Conservation (phyloP, 2,329 filamentous ascomycete genomes). For the Trichoderma afroharzianum region DNA sequence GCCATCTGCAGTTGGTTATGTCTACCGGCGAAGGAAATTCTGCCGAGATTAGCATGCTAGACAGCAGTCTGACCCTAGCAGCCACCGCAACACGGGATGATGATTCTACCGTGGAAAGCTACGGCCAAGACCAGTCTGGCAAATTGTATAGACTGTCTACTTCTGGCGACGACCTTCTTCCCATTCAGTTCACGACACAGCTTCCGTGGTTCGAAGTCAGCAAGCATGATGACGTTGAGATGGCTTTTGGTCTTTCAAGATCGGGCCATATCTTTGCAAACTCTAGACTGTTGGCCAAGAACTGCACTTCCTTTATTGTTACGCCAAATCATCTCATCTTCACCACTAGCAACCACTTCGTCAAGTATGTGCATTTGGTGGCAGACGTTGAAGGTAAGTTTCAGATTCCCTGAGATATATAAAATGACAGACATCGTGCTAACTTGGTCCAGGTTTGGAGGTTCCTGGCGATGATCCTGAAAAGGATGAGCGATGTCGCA, state of each 20-base stretch:
- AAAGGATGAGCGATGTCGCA: constrained; percentile 85
- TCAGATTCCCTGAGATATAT: neutral
- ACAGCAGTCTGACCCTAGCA: constrained; percentile 24
- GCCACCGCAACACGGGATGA: constrained; percentile 35
- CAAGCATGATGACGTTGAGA: constrained; percentile 39
- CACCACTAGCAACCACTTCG: constrained; percentile 85
- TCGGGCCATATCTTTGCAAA: constrained; percentile 78
- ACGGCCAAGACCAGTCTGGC: constrained; percentile 46
- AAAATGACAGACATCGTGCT: constrained; percentile 15
- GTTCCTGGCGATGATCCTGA: constrained; percentile 86
- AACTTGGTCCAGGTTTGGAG: constrained; percentile 61
- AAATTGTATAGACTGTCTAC: constrained; percentile 40
- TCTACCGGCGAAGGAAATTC: constrained; percentile 20
- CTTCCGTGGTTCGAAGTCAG: constrained; percentile 53
- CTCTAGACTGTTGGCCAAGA: constrained; percentile 69
- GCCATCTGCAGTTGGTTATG: constrained; percentile 25
- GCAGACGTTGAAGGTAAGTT: constrained; percentile 58
- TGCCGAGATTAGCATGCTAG: constrained; percentile 19
- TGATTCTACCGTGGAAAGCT: constrained; percentile 30
- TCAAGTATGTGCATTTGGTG: constrained; percentile 86
- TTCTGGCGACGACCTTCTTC: constrained; percentile 32
- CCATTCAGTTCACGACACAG: constrained; percentile 41
- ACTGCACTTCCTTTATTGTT: constrained; percentile 86
- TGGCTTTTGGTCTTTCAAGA: constrained; percentile 64
- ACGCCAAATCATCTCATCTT: constrained; percentile 82